Evolutionary conservation across 2,329 filamentous ascomycete genomes (phyloP).

Genomic region (Exophiala aquamarina): DNA sequence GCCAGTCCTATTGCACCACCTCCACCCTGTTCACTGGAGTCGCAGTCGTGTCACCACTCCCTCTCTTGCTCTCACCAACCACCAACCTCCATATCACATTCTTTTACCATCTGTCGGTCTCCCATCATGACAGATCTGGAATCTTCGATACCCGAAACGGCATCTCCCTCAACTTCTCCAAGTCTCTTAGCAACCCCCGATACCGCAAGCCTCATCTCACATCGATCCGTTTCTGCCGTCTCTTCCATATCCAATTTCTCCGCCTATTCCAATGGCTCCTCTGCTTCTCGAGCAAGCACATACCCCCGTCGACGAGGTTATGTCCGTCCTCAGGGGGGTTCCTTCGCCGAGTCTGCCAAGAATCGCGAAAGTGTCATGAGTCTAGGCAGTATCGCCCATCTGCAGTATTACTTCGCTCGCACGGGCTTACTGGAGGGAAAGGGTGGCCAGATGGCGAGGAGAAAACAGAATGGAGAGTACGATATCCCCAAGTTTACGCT

Average conservation of each 20-base stretch:
- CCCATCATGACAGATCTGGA: constrained; percentile 10
- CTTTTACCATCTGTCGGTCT: background rate
- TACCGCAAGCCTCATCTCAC: constrained; percentile 29
- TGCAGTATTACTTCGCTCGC: constrained; percentile 97
- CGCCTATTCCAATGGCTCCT: constrained; percentile 45
- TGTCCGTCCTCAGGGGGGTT: constrained; percentile 80
- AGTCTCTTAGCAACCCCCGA: constrained; percentile 21
- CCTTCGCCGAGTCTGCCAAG: constrained; percentile 86
- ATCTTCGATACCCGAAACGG: constrained; percentile 5
- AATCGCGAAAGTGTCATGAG: constrained; percentile 95
- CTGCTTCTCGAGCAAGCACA: constrained; percentile 45
- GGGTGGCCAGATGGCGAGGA: constrained; percentile 77
- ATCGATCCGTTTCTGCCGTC: constrained; percentile 46
- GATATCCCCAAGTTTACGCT: constrained; percentile 43
- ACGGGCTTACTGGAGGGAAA: constrained; percentile 93
- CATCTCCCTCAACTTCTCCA: constrained; percentile 25
- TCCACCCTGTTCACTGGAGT: too few species aligned
- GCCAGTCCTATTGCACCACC: too few species aligned
- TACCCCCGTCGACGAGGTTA: constrained; percentile 66
- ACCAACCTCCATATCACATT: background rate
- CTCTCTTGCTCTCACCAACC: background rate
- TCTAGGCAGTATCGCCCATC: constrained; percentile 90
- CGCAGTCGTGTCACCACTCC: background rate
- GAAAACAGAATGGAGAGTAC: constrained; percentile 51
- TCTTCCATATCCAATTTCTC: constrained; percentile 46